Evolutionary conservation across 306 rosid genomes (phyloP).

Genomic region (Mimosa bimucronata): DNA sequence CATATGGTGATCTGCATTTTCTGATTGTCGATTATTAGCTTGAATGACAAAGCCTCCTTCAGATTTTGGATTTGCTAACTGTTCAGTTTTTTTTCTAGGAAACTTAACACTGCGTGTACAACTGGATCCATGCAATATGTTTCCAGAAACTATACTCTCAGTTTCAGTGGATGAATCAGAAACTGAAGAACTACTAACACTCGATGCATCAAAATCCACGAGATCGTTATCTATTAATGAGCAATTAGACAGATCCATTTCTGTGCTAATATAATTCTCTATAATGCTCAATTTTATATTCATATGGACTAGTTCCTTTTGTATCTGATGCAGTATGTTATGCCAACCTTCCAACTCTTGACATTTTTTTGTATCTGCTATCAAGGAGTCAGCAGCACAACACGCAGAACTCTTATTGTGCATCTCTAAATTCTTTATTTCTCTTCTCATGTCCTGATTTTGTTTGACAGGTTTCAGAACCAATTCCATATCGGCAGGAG

Average conservation of each 20-base stretch:
- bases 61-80: slow-evolving; percentile 30
- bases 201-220: slow-evolving; percentile 57
- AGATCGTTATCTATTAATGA: slow-evolving; percentile 40
- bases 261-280: slow-evolving; percentile 47
- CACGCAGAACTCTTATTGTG: slow-evolving; percentile 38
- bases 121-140: slow-evolving; percentile 32
- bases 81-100: slow-evolving; percentile 42
- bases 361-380: slow-evolving; percentile 36
- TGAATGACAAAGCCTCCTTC: slow-evolving; percentile 39
- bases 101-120: slow-evolving; percentile 27
- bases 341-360: slow-evolving; percentile 42
- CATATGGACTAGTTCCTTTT: slow-evolving; percentile 50
- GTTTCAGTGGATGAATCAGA: slow-evolving; percentile 60
- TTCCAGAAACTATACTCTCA: slow-evolving; percentile 50
- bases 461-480: slow-evolving; percentile 52
- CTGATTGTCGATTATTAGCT: slow-evolving; percentile 40
- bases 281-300: slow-evolving; percentile 56
- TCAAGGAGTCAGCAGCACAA: slow-evolving; percentile 34
- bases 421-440: slow-evolving; percentile 49
- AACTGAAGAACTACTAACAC: slow-evolving; percentile 66
- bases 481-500: slow-evolving; percentile 48
- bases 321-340: slow-evolving; percentile 53
- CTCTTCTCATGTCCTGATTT: slow-evolving; percentile 53
- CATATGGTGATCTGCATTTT: slow-evolving; percentile 38
- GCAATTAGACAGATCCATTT: slow-evolving; percentile 39